Evolutionary conservation across 2,329 filamentous ascomycete species (phyloP), one percentile per base, ranked within the genome.

Genomic region (Xylariomycetidae sp.): DNA sequence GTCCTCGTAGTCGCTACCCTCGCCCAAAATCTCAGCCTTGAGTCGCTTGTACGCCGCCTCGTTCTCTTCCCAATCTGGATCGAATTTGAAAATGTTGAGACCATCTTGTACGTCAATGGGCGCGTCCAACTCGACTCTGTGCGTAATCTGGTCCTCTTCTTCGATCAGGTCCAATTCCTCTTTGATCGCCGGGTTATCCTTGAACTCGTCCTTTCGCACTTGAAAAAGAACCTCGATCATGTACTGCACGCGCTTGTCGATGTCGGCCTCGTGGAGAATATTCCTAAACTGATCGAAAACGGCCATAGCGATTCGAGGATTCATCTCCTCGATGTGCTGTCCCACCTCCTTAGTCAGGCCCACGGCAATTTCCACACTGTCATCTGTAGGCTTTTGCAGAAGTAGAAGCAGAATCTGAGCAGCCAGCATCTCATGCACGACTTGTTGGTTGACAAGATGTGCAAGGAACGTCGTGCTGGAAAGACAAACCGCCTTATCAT

Each of bases 191-290:
- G 82, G 87, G 51, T 96, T 88, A 52, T 96, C 88, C 66, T 95
- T 95, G 70, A 94, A 98, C 51, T 84, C 84, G 63, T 96, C 90
- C 62, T 95, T 95, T 43, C 92, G 78, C 35, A 95, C 83, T 64
- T 98, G 89, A 58, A 98, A 98, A 26, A 98, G 65, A 5, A 96
- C 92, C 59, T 98, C 92, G 37, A 98, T 90, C 85, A 95, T 95
- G 63, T 96, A 98, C 63, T 98, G 92, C n/a, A 90, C 89, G 44
- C 92, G 76, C 70, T 95, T 95, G 56, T 96, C 90, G 57, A 98
- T 95, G 54, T 92, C 89, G 27, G 88, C 88, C 60, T 98, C 92
- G 64, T 98, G 90, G 7, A 98, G 68, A 43, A 96, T 95, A 49
- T 83, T 90, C 49, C 92, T 72, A 67, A 98, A 94, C 59, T 95